A percentile compares a stretch with the other conserved stretches of the same genome.
These are phyloP conservation scores for barrel medic (Medicago truncatula) DNA, from an alignment of 306 rosid genomes.

Conservation along the genomic window DNA sequence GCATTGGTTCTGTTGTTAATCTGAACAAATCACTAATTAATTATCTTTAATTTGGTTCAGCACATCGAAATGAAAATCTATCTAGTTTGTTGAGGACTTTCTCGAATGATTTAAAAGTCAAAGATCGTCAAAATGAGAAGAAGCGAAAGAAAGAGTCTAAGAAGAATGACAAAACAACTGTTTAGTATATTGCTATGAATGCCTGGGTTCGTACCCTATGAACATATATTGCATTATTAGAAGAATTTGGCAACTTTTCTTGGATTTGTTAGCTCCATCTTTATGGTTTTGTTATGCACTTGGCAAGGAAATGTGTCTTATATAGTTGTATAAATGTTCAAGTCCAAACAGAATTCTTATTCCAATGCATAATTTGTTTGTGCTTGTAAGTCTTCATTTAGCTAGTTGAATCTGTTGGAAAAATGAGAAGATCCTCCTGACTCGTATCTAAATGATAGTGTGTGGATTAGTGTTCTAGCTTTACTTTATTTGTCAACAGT, in stretches of 20 bases:
- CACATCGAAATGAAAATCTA: slow-evolving; percentile 84
- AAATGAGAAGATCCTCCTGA: neutral
- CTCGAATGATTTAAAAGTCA: slow-evolving; percentile 70
- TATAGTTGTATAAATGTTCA: neutral
- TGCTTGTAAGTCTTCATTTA: slow-evolving; percentile 2
- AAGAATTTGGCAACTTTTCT: neutral
- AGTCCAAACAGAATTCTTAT: neutral
- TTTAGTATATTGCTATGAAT: slow-evolving; percentile 3
- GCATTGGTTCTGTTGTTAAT: neutral
- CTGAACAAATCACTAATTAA: neutral
- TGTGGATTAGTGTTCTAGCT: neutral
- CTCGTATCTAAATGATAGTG: neutral
- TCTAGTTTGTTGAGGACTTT: slow-evolving; percentile 64
- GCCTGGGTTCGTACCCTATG: neutral
- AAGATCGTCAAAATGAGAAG: slow-evolving; percentile 79
- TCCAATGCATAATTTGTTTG: neutral
- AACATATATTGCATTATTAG: slow-evolving; percentile 15
- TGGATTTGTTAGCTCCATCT: slow-evolving; percentile 14
- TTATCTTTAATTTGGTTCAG: slow-evolving; percentile 51
- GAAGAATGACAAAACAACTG: slow-evolving; percentile 57
- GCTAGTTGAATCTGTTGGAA: neutral
- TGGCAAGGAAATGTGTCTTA: neutral
- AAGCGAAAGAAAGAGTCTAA: slow-evolving; percentile 74
- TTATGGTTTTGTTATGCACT: neutral
- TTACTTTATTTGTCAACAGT: neutral